A percentile compares a stretch with the other conserved stretches of the same genome.
phyloP scores from a whole-genome alignment of 108 stramenopile genomes.

The Cyclotella kingstonii region DNA sequence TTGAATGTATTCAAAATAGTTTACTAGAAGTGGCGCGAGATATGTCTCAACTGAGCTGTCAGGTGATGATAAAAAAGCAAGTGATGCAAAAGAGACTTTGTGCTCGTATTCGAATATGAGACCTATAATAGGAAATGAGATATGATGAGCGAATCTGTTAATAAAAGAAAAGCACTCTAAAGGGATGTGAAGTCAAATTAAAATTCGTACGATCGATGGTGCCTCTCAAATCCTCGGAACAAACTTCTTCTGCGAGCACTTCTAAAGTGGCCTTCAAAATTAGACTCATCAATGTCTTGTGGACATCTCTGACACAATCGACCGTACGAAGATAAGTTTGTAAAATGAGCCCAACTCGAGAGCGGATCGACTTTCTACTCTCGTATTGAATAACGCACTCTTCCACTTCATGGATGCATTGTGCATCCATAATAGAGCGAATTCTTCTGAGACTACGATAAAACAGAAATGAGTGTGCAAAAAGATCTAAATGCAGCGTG shows the following conservation, averaged over 20 bases:
- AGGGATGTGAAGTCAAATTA: background rate
- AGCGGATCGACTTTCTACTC: constrained; percentile 55
- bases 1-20: constrained; percentile 71
- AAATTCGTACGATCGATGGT: constrained; percentile 56
- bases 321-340: constrained; percentile 34
- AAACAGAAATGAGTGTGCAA: background rate
- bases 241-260: constrained; percentile 71
- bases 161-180: background rate
- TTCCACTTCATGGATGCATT: constrained; percentile 31
- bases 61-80: constrained; percentile 82
- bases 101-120: constrained; percentile 79
- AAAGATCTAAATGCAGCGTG: background rate
- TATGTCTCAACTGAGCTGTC: constrained; percentile 69
- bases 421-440: constrained; percentile 29
- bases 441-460: constrained; percentile 30
- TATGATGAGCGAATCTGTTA: no score
- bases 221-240: constrained; percentile 54
- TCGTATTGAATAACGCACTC: constrained; percentile 81
- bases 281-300: constrained; percentile 56
- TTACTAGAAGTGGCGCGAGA: constrained; percentile 61
- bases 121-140: constrained; percentile 13
- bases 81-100: constrained; percentile 76
- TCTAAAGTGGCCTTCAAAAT: constrained; percentile 67
- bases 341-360: constrained; percentile 59
- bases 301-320: constrained; percentile 49